Evolutionary conservation across 495 filamentous ascomycete genomes (phyloP), one percentile per base, ranked within the genome.

Genomic region (Amorphotheca resinae): DNA sequence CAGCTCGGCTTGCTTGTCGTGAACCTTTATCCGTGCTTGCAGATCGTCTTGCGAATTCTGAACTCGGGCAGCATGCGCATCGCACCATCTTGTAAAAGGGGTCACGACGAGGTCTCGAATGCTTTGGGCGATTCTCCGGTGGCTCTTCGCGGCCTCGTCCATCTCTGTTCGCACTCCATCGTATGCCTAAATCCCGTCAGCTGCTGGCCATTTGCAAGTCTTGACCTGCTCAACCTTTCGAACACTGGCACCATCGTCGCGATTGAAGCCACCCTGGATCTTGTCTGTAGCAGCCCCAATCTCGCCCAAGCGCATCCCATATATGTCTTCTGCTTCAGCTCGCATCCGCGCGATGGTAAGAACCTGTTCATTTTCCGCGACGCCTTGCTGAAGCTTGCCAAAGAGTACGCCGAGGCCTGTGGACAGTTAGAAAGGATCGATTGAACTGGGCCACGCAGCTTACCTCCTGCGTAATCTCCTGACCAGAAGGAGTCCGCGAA

Each of bases 191-290:
- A 9, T 7, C 18, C 2, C 22, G 42, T 55, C 16, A 51, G 45
- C 42, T 16, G 15, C 4, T 18, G 8, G 1, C 4, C 21, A 15
- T 30, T n/a, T 9, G 12, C 30, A 9, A n/a, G 5, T 22, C 16
- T 18, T 18, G 18, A 18, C 1, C 11, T 5, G 2, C 11, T 12
- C 22, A 22, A 91, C 87, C 79, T 96, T 96, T 51, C 85, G 73
- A 50, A 93, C 79, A 61, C 87, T 99, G 33, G 91, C 93, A 54
- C 91, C 91, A 65, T 99, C 91, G 63, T 99, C 91, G 58, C 82
- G 82, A 33, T 66, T 65, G 59, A 99, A 99, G 34, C 91, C 91
- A n/a, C 82, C 80, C 9, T 72, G 62, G 55, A 93, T 72, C 52
- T 76, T 81, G 62, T 93, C 85, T 41, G 87, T 80, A 5, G 79